phyloP scores from a whole-genome alignment of 495 filamentous ascomycete species.

The Penicillium cinerascens region DNA sequence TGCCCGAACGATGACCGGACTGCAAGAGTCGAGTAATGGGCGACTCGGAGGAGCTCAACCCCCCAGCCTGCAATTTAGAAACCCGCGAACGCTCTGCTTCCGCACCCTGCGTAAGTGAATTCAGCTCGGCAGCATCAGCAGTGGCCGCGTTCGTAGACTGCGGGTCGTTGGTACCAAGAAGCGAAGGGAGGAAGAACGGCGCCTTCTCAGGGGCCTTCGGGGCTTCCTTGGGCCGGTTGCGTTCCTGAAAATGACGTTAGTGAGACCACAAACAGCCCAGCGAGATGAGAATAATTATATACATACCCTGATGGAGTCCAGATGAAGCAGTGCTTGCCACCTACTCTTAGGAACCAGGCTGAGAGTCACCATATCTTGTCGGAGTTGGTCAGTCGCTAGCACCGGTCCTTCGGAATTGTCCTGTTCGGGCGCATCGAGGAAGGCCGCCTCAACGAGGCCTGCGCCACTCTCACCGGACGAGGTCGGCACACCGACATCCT shows the following conservation, averaged over 20 bases:
- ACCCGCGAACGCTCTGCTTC: slow-evolving; percentile 52
- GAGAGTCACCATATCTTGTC: slow-evolving; percentile 75
- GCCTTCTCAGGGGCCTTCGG: slow-evolving; percentile 91
- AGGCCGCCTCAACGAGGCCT: slow-evolving; percentile 66
- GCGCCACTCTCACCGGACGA: slow-evolving; percentile 81
- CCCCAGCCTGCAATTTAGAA: slow-evolving; percentile 38
- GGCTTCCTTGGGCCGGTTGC: slow-evolving; percentile 90
- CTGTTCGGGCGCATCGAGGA: slow-evolving; percentile 49
- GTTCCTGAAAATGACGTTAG: slow-evolving; percentile 44
- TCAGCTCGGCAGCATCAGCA: slow-evolving; percentile 33
- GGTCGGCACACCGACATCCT: slow-evolving; percentile 58
- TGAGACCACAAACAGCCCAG: neutral
- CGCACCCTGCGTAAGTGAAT: slow-evolving; percentile 31
- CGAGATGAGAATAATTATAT: neutral
- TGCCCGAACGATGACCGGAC: slow-evolving; percentile 37
- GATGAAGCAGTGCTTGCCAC: slow-evolving; percentile 90
- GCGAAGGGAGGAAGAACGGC: slow-evolving; percentile 88
- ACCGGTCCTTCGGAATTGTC: slow-evolving; percentile 46
- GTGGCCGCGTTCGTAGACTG: slow-evolving; percentile 18
- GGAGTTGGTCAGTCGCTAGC: slow-evolving; percentile 68
- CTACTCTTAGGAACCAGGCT: slow-evolving; percentile 81
- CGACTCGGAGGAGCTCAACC: slow-evolving; percentile 31
- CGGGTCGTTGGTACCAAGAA: slow-evolving; percentile 39
- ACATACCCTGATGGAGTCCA: slow-evolving; percentile 75
- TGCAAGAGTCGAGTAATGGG: slow-evolving; percentile 57